phyloP scores from a whole-genome alignment of 2,329 filamentous ascomycete species.

The Colletotrichum simmondsii region DNA sequence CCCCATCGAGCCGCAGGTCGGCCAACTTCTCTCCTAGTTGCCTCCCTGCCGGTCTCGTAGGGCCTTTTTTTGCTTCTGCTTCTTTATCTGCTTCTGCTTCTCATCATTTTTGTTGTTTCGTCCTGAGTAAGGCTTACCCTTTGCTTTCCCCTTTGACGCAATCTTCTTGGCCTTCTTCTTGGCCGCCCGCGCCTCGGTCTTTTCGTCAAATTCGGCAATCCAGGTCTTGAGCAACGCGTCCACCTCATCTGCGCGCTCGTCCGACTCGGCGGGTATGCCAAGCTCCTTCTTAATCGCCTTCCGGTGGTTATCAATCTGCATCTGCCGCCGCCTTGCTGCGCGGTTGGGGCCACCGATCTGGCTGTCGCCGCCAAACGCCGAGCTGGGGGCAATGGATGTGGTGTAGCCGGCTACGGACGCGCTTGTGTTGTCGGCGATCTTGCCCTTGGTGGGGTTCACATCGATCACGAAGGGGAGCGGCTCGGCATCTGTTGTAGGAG shows the following conservation, averaged over 20 bases:
- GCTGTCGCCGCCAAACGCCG: constrained; percentile 16
- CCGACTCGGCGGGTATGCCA: constrained; percentile 23
- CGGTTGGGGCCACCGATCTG: constrained; percentile 25
- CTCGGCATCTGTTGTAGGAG: constrained; percentile 3
- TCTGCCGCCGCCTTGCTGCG: constrained; percentile 29
- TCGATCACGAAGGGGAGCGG: constrained; percentile 23
- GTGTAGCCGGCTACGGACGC: constrained; percentile 11
- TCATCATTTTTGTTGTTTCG: constrained; percentile 17
- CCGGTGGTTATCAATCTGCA: constrained; percentile 28
- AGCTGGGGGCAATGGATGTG: constrained; percentile 25
- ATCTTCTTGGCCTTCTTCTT: constrained; percentile 29
- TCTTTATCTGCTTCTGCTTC: constrained; percentile 29
- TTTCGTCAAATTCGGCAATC: constrained; percentile 24
- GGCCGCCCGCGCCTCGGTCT: constrained; percentile 13
- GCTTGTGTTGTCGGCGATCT: not conserved
- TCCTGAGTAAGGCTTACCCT: constrained; percentile 31
- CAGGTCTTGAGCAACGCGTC: constrained; percentile 22
- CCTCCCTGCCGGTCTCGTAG: constrained; percentile 25
- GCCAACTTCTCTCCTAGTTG: constrained; percentile 24
- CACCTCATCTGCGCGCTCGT: constrained; percentile 27
- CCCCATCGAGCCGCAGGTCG: constrained; percentile 12
- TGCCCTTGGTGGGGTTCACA: constrained; percentile 16
- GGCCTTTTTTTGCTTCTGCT: constrained; percentile 31
- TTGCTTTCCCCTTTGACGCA: not conserved
- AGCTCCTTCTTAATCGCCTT: constrained; percentile 24